These are phyloP conservation scores for Rostrohypoxylon terebratum DNA, from an alignment of 495 filamentous ascomycete species.

Conservation along the genomic window DNA sequence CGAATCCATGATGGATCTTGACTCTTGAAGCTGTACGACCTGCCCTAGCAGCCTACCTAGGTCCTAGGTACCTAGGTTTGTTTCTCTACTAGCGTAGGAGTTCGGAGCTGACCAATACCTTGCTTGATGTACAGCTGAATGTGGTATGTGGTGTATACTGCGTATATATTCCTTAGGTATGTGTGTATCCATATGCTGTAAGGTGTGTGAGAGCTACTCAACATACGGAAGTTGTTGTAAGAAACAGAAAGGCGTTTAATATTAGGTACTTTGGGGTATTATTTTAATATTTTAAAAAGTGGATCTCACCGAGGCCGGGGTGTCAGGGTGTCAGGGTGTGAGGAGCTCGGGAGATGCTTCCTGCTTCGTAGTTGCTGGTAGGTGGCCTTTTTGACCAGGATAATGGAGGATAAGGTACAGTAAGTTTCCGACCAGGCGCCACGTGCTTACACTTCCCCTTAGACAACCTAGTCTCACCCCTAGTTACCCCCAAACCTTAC, in stretches of 20 bases:
- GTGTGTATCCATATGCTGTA: not conserved
- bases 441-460: slow-evolving; percentile 29
- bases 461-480: not conserved
- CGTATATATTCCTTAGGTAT: not conserved
- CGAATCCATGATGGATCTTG: not conserved
- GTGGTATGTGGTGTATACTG: not conserved
- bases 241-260: slow-evolving; percentile 4
- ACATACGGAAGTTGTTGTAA: not conserved
- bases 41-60: not conserved
- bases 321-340: not conserved
- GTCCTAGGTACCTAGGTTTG: too few species aligned
- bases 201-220: not conserved
- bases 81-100: not conserved
- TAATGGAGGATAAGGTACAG: slow-evolving; percentile 17
- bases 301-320: slow-evolving; percentile 16
- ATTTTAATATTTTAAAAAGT: slow-evolving; percentile 12
- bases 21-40: slow-evolving; percentile 6
- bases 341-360: slow-evolving; percentile 20
- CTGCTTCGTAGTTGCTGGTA: slow-evolving; percentile 11
- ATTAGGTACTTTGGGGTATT: not conserved
- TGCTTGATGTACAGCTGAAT: not conserved
- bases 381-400: slow-evolving; percentile 22
- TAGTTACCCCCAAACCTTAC: slow-evolving; percentile 6
- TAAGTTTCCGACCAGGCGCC: slow-evolving; percentile 36
- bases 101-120: not conserved